Evolutionary conservation across 2,329 filamentous ascomycete genomes (phyloP), one percentile per base, ranked within the genome.

Genomic region (Ophiostoma pallidulum): DNA sequence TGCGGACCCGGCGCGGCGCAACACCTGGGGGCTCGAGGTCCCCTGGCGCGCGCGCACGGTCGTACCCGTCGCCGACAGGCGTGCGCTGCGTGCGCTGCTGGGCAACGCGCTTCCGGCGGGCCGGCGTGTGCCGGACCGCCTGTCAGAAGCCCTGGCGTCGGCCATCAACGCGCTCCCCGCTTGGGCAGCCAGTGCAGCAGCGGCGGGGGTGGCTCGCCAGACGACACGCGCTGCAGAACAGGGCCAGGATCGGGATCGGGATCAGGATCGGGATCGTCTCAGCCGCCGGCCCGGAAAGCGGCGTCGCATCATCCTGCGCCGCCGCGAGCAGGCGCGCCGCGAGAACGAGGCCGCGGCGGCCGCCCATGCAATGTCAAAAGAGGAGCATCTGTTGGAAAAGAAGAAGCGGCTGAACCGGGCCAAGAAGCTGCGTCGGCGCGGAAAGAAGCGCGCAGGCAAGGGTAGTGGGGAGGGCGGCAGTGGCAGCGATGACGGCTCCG

Each of bases 321-420:
- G 64, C 48, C 68, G 65, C 50, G 64, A 66, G 26, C 69, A 69
- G 57, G 64, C 60, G 7, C 63, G 61, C 45, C 66, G 64, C 55
- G 66, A 70, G 53, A 66, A 60, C 49, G 65, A 66, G 26, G 65
- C 67, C 49, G 62, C 58, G 4, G 62, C 58, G 22, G 65, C 60
- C 53, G 67, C 65, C 53, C 63, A 66, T 47, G 55, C 63, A 41
- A 53, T 66, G 52, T 66, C 67, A 16, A 81, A 77, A 61, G 76
- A 78, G 57, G 71, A 77, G 54, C 70, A 73, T 41, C 54, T 79
- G 26, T 70, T 67, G 55, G 75, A 80, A 47, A 81, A 80, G 68
- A 79, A 78, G 66, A 78, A 78, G 64, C 68, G 76, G 54, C 58
- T 78, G 53, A 82, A 82, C 55, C 63, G 75, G 49, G 60, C 73